Conservation (phyloP, 1,284 basidiomycete species). For the Cryptococcus wingfieldii region DNA sequence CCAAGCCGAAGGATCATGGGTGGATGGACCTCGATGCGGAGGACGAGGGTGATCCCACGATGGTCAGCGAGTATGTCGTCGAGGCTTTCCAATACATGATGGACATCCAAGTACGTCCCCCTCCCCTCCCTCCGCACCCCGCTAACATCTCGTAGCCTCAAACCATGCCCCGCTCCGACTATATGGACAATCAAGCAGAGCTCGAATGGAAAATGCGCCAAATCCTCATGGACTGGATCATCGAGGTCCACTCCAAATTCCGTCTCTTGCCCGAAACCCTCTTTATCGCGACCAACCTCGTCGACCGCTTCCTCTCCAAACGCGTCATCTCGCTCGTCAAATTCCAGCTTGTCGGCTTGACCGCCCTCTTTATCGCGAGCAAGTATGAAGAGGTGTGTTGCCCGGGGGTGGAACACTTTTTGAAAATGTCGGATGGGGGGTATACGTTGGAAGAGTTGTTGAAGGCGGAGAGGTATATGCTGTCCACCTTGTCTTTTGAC, state of each 20-base stretch:
- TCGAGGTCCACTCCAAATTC: conserved; percentile 93
- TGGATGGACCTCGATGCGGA: conserved; percentile 89
- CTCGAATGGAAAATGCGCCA: conserved; percentile 92
- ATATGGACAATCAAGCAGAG: conserved; percentile 87
- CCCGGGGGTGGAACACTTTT: conserved; percentile 81
- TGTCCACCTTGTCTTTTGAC: conserved; percentile 89
- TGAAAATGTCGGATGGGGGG: conserved; percentile 81
- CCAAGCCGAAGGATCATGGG: conserved; percentile 52
- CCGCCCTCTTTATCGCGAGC: conserved; percentile 86
- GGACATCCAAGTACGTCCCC: conserved; percentile 55
- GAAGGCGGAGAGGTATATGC: conserved; percentile 87
- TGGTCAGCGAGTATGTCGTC: conserved; percentile 93
- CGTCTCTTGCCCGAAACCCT: conserved; percentile 91
- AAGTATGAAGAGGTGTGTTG: conserved; percentile 97
- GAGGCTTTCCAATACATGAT: conserved; percentile 95
- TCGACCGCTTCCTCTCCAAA: conserved; percentile 91
- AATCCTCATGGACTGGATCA: conserved; percentile 93
- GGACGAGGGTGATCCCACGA: conserved; percentile 88
- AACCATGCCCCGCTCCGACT: conserved; percentile 80
- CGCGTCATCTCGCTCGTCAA: conserved; percentile 88
- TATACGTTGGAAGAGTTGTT: conserved; percentile 85
- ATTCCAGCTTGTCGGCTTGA: conserved; percentile 90
- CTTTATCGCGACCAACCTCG: conserved; percentile 89
- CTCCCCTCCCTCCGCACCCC: neutral
- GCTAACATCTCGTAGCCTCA: conserved; percentile 56